Evolutionary conservation across 768 basidiomycete genomes (phyloP).

Genomic region (Rhodosporidiobolus sp.): DNA sequence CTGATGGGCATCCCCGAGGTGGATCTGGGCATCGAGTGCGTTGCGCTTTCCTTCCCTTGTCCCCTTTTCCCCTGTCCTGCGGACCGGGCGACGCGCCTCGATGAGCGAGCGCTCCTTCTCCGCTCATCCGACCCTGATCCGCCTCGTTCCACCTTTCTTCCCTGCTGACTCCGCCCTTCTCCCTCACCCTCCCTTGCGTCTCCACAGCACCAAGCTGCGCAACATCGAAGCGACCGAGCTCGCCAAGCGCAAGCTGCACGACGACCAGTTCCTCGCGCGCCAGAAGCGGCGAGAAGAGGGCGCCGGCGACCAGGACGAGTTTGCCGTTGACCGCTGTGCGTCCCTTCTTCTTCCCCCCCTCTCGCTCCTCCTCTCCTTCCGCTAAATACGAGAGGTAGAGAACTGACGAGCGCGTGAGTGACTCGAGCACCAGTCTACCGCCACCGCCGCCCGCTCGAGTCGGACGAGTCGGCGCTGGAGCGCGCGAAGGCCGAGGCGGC

Average conservation of each 20-base stretch:
- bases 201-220: conserved; percentile 69
- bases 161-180: neutral
- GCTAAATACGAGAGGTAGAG: too few species aligned
- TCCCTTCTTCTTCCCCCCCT: neutral
- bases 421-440: conserved; percentile 69
- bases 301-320: conserved; percentile 67
- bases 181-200: neutral
- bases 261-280: conserved; percentile 44
- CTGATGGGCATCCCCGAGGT: conserved; percentile 97
- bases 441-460: conserved; percentile 74
- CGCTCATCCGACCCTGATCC: too few species aligned
- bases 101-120: neutral
- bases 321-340: conserved; percentile 83
- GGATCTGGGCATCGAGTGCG: conserved; percentile 96
- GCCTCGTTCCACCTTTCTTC: too few species aligned
- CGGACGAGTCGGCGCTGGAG: conserved; percentile 77
- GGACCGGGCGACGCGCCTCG: neutral
- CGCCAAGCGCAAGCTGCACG: conserved; percentile 80
- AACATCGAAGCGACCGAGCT: conserved; percentile 98
- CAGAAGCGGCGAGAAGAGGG: conserved; percentile 9
- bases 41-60: neutral
- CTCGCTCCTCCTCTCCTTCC: too few species aligned
- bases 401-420: too few species aligned
- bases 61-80: neutral
- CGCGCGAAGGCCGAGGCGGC: conserved; percentile 85